Evolutionary conservation across 1,139 yeast genomes (phyloP), one percentile per base, ranked within the genome.

Genomic region (Saccharomyces hybrid): DNA sequence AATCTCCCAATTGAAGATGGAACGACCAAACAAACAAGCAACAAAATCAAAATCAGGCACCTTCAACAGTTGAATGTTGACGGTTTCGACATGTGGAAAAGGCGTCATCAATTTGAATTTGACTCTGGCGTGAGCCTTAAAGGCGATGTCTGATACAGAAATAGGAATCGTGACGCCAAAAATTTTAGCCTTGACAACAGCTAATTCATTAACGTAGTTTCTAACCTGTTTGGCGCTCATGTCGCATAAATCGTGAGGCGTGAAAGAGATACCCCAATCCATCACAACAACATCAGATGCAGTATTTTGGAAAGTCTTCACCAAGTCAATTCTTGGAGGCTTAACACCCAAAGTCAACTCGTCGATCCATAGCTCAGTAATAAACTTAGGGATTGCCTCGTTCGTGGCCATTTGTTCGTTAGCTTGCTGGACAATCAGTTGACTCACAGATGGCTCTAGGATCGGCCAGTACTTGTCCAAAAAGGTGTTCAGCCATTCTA

Each of bases 401-500:
- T 78, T 74, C 13, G 80, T 78, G 5, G 95, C 89, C 58, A 91
- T 72, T 50, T 86, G 82, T 52, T 89, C 91, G 70, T 93, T 93
- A 27, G 79, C 96, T 63, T 84, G 89, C 49, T 85, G 88, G 63
- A 91, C 83, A 32, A 88, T 88, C 69, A 87, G 86, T 66, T 85
- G 89, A 7, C 96, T 79, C 48, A 91, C 75, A 9, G 88, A 83
- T 11, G 98, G 98, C 69, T 93, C 98, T 64, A 89, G 79, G 62
- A 78, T 86, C 56, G 81, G 75, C 99, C 99, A 93, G 70, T 88
- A 90, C 72, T 88, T 90, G 65, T 85, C 89, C 72, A 93, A 71
- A 63, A 91, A 85, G 41, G 82, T 80, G 70, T 93, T 93, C 62
- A 88, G 75, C 98, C 98, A 93, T 66, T 91, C 97, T 85, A 91